Conservation (phyloP, 768 basidiomycete genomes). For the Boletellus sp. region DNA sequence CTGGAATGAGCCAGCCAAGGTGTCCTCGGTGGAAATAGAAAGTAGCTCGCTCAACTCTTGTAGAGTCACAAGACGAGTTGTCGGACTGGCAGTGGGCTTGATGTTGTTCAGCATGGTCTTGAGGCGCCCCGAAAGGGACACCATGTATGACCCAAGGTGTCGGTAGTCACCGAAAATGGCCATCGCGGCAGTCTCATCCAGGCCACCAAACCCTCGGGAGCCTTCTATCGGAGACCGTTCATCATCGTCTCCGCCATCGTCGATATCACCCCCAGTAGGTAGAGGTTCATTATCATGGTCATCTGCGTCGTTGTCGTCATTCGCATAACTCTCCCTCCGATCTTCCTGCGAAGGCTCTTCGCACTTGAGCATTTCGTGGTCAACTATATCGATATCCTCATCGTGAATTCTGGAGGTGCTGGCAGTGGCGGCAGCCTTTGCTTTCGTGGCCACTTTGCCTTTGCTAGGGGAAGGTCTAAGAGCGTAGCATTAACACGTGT, state of each 20-base stretch:
- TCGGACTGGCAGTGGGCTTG: slow-evolving; percentile 78
- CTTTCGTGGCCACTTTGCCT: slow-evolving; percentile 58
- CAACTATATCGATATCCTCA: slow-evolving; percentile 76
- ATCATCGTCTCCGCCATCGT: slow-evolving; percentile 39
- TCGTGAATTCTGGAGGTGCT: slow-evolving; percentile 63
- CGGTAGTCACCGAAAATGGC: slow-evolving; percentile 86
- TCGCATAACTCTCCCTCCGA: slow-evolving; percentile 41
- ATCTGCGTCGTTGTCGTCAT: slow-evolving; percentile 41
- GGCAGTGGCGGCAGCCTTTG: slow-evolving; percentile 52
- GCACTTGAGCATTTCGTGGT: slow-evolving; percentile 51
- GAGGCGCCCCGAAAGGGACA: slow-evolving; percentile 80
- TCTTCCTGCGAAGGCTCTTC: slow-evolving; percentile 43
- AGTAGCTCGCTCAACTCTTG: slow-evolving; percentile 94
- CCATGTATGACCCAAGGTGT: slow-evolving; percentile 89
- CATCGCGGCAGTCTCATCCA: slow-evolving; percentile 71
- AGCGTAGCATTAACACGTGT: slow-evolving; percentile 13
- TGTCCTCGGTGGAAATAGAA: slow-evolving; percentile 96
- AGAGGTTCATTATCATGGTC: slow-evolving; percentile 48
- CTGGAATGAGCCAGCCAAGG: slow-evolving; percentile 92
- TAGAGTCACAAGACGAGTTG: slow-evolving; percentile 80
- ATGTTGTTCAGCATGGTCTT: slow-evolving; percentile 90
- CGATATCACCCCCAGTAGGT: slow-evolving; percentile 46
- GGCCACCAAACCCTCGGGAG: slow-evolving; percentile 41
- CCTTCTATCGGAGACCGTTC: slow-evolving; percentile 36
- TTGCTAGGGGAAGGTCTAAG: slow-evolving; percentile 49